Base-by-base conservation (phyloP, 192 early-diverging fungal genomes). In the Kickxella alabastrina region DNA sequence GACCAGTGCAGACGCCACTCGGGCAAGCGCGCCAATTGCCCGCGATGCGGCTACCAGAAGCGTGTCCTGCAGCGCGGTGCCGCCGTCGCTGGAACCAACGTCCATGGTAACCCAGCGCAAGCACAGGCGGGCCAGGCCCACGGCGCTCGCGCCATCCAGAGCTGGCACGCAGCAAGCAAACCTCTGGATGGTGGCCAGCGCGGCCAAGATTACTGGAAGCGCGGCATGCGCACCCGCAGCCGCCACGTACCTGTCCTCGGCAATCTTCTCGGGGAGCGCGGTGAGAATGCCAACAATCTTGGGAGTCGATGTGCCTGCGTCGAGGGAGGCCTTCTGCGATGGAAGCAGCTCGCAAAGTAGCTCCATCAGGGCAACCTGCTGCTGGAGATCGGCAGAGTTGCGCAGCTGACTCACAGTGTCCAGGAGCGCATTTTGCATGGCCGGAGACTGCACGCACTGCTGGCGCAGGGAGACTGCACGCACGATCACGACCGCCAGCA, bases 321-420 rank as follows among this genome's bases (percentile, higher is more conserved):
- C 57, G 42, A 74, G 35, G n/a, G 52, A 25, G 4, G 21, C 63
- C 23, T 32, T 31, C 1, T 37, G 15, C 3, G 39, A 28, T 0
- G 74, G 74, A 25, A 76, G 27, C 21, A 76, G 62, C 62, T 69
- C 65, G 10, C 53, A 47, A 6, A 65, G 42, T 22, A 76, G 39
- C 66, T 76, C 74, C 24, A 76, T 42, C 14, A 36, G 51, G 0
- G 51, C 56, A 1, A 61, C 41, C 13, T 61, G 17, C 2, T 45
- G 46, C 15, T 48, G 10, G 0, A 31, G 25, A 21, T 26, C 52
- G 8, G 26, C 19, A 1, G 35, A 8, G 6, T 32, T 32, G 28
- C 49, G 31, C 21, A 52, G 35, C 10, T 45, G 60, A 1, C 42
- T 39, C 4, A 49, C 54, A 0, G 40, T 27, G 15, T 57, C 71